phyloP scores from a whole-genome alignment of 2,329 filamentous ascomycete genomes.

The Chrysoporthe deuterocubensis region DNA sequence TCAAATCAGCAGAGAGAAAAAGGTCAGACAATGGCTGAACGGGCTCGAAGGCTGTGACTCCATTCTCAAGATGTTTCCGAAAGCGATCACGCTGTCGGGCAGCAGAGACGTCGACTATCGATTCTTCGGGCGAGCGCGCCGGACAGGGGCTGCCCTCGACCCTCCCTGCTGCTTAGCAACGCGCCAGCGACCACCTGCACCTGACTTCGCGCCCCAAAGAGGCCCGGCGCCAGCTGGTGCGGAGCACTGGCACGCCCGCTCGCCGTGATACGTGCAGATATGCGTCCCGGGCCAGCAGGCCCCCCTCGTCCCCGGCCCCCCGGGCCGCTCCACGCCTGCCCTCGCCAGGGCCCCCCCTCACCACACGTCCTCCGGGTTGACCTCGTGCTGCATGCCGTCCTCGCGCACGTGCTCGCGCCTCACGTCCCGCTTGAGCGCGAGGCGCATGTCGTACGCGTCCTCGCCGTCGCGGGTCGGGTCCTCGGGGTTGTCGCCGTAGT shows the following conservation, averaged over 20 bases:
- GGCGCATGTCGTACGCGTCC: constrained; percentile 97
- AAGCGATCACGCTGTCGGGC: background rate
- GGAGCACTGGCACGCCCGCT: background rate
- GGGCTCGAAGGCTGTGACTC: background rate
- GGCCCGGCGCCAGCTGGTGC: background rate
- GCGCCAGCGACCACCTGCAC: background rate
- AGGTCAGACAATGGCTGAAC: background rate
- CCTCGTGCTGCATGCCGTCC: constrained; percentile 77
- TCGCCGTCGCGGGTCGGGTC: constrained; percentile 68
- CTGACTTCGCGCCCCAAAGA: background rate
- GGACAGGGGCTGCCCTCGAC: background rate
- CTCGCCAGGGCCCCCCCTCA: constrained; percentile 41
- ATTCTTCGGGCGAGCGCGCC: background rate
- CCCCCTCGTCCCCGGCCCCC: too few relatives aligned
- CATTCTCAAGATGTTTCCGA: background rate
- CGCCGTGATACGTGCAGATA: background rate
- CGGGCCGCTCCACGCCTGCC: background rate
- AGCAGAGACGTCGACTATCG: background rate
- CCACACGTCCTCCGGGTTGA: constrained; percentile 87
- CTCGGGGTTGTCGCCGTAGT: constrained; percentile 85
- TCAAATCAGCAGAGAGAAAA: background rate
- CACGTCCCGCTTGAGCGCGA: constrained; percentile 81
- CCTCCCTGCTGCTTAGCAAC: background rate
- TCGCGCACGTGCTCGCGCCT: constrained; percentile 76
- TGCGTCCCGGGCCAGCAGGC: background rate